These are phyloP conservation scores for Multifurca ochricompacta DNA, from an alignment of 768 basidiomycete species.

Conservation along the genomic window DNA sequence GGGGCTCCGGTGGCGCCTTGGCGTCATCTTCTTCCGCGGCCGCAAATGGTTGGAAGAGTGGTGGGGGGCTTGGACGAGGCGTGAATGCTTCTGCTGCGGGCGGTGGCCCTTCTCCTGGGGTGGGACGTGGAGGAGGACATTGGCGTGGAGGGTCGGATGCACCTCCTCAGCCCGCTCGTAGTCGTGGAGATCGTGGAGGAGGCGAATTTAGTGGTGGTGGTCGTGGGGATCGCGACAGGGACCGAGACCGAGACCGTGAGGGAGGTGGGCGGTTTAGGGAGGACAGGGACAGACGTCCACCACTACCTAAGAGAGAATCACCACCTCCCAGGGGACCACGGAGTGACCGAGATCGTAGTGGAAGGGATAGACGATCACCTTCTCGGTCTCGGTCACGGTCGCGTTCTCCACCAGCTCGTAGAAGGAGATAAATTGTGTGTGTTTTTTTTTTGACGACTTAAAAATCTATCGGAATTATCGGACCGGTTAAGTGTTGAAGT, in stretches of 20 bases:
- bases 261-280: slow-evolving; percentile 38
- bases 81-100: slow-evolving; percentile 39
- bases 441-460: slow-evolving; percentile 3
- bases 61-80: slow-evolving; percentile 32
- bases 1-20: slow-evolving; percentile 39
- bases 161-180: slow-evolving; percentile 29
- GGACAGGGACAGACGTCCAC: slow-evolving; percentile 40
- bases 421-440: neutral
- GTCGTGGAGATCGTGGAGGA: slow-evolving; percentile 39
- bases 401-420: slow-evolving; percentile 36
- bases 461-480: neutral
- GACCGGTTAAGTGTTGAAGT: neutral
- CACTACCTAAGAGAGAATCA: slow-evolving; percentile 35
- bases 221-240: slow-evolving; percentile 22
- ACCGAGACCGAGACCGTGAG: slow-evolving; percentile 25
- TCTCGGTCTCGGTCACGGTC: slow-evolving; percentile 34
- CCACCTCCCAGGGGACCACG: slow-evolving; percentile 31
- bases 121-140: slow-evolving; percentile 54
- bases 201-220: slow-evolving; percentile 28
- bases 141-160: slow-evolving; percentile 67
- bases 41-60: slow-evolving; percentile 31
- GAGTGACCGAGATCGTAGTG: slow-evolving; percentile 34
- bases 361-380: slow-evolving; percentile 29
- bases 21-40: slow-evolving; percentile 28
- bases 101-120: slow-evolving; percentile 28